Base-by-base conservation (phyloP, 2,329 filamentous ascomycete genomes). In the Coniochaeta sp. region DNA sequence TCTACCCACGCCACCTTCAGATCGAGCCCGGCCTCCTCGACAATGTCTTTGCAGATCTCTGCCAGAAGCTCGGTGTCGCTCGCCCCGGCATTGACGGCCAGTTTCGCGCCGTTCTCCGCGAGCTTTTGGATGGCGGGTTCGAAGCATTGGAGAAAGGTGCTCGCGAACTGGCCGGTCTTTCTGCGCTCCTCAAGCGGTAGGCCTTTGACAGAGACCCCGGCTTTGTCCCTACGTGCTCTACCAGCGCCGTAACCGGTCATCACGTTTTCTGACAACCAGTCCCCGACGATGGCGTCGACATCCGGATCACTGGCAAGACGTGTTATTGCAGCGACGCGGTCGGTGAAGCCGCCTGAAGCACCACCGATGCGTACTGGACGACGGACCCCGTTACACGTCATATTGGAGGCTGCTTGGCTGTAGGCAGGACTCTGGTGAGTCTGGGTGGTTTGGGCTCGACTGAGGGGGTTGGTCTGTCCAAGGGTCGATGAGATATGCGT, bases 1-100 rank as follows among this genome's bases (percentile, higher is more conserved):
- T 69, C 66, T 28, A 73, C 64, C 69, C 70, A 72, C 8, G 66
- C 70, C n/a, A 73, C 70, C 54, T 70, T 71, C 42, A 72, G 63
- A 47, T 65, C 60, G 24, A 65, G 59, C 2, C 66, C 66, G 38
- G 63, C 55, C 12, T 62, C 59, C 24, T 63, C 61, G 22, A 70
- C 61, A 14, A 57, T 63, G 40, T 65, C 36, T 47, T 58, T 54
- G 10, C 62, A 61, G 9, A 63, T 30, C 60, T 64, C 58, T 38
- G 62, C 62, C 32, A 66, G 62, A 50, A 62, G 59, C 56, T 67
- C 59, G 16, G 71, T 70, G 61, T 72, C 69, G 56, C 65, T 69
- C 26, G 69, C 69, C 3, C 71, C 71, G 10, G 70, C 71, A 59
- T 73, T 73, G 19, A 73, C 69, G 1, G 68, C 70, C 5, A 73